Conservation (phyloP, 225 moss, liverwort and hornwort species). For the Sphagnum contortum region DNA sequence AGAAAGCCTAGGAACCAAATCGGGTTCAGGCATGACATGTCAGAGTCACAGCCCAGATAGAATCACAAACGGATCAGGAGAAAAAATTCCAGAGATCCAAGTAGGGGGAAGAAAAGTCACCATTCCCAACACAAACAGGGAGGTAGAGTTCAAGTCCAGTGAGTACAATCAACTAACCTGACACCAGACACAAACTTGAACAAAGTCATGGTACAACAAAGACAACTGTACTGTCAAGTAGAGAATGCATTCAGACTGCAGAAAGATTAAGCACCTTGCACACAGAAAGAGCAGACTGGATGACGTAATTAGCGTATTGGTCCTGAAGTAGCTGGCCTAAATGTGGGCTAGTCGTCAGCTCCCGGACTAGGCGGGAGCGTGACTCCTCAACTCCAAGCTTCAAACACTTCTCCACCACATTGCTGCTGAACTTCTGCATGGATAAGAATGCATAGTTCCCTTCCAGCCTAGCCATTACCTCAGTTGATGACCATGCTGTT, state of each 20-base stretch:
- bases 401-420: conserved; percentile 95
- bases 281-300: conserved; percentile 91
- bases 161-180: too few relatives aligned
- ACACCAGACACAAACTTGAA: too few relatives aligned
- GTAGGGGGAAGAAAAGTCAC: too few relatives aligned
- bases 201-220: too few relatives aligned
- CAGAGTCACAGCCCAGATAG: not conserved
- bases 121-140: too few relatives aligned
- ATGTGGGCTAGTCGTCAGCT: conserved; percentile 75
- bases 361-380: conserved; percentile 77
- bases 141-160: too few relatives aligned
- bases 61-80: not conserved
- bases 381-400: conserved; percentile 79
- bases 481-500: conserved; percentile 64
- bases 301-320: conserved; percentile 90
- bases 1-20: too few relatives aligned
- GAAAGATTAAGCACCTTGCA: conserved; percentile 51
- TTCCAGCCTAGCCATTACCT: conserved; percentile 82
- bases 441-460: conserved; percentile 72
- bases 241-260: not conserved
- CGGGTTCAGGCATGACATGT: too few relatives aligned
- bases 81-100: too few relatives aligned
- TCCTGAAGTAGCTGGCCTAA: conserved; percentile 91
- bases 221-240: too few relatives aligned
- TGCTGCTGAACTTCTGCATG: conserved; percentile 96